Evolutionary conservation across 345 rosid genomes (phyloP).

Genomic region (Populus alba): DNA sequence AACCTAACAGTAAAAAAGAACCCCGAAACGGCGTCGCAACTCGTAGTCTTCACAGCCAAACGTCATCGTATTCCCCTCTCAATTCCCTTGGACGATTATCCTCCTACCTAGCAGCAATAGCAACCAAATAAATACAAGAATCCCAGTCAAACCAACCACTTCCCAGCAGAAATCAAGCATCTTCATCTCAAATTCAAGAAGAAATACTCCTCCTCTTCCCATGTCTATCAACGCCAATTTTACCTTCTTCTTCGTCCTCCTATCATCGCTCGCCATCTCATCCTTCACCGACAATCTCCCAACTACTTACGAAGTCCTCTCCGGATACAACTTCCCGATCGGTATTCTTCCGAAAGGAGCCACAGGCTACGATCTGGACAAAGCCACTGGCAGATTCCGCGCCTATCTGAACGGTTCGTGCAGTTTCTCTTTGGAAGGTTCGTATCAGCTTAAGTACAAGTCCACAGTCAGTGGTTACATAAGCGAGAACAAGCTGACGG

Average conservation of each 20-base stretch:
- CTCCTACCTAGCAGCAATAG: not conserved
- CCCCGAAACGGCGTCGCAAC: not conserved
- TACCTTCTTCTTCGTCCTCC: conserved; percentile 20
- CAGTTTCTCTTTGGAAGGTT: conserved; percentile 81
- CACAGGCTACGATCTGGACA: conserved; percentile 60
- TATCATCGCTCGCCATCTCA: conserved; percentile 19
- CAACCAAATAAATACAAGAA: not conserved
- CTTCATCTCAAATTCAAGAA: not conserved
- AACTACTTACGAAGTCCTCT: conserved; percentile 68
- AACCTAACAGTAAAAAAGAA: too few species aligned
- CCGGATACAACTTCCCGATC: conserved; percentile 62
- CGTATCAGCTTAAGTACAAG: conserved; percentile 75
- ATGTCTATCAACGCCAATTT: conserved; percentile 16
- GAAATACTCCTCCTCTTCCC: not conserved
- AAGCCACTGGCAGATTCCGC: conserved; percentile 54
- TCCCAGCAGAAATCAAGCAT: not conserved
- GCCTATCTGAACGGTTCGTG: conserved; percentile 64
- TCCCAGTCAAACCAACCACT: not conserved
- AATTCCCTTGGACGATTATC: not conserved
- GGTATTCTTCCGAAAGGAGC: conserved; percentile 84
- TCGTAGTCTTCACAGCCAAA: not conserved
- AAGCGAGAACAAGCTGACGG: conserved; percentile 52
- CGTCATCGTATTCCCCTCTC: not conserved
- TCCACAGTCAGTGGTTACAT: conserved; percentile 72
- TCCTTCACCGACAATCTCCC: conserved; percentile 23